Evolutionary conservation across 2,329 filamentous ascomycete species (phyloP), one percentile per base, ranked within the genome.

Genomic region (Hypoxylon sp.): DNA sequence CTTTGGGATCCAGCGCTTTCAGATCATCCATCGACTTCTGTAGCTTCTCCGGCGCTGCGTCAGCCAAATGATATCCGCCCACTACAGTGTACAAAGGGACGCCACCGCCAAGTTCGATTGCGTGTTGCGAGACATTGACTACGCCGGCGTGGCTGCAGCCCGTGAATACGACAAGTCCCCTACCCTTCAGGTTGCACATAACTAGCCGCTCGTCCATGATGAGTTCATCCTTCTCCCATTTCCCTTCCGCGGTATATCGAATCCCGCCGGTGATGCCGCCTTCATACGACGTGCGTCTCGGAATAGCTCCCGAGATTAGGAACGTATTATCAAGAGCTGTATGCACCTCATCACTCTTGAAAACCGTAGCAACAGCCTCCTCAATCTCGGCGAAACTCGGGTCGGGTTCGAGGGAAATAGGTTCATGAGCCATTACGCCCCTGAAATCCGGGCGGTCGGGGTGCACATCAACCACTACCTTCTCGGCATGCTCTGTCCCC

Each of bases 131-230:
- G 2, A 82, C 80, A 70, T 88, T 88, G 58, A 87, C 82, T 6
- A 87, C 82, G 0, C 86, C 85, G 0, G 85, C 84, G 62, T 88
- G 85, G 68, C 83, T 85, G 76, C 86, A 88, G 10, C 85, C 86
- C 0, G 85, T 86, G 72, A 88, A 86, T 19, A 87, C 78, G 1
- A 88, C 82, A 2, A 87, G 78, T 0, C 86, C 86, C 66, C 83
- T 84, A 11, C 77, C 84, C 77, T 83, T 86, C 19, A 87, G 72
- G 59, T 84, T 83, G 68, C 84, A 86, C 73, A 84, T 81, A n/a
- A 87, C 77, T 46, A 86, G 82, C 10, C 85, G 79, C 72, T 88
- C 86, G 61, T 88, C 85, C 5, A 75, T 67, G 64, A 87, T 87
- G 19, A 80, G 67, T 68, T 85, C 82, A 68, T 87, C 85, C 0